Percentiles rank a stretch among this genome's conserved stretches.
phyloP scores from a whole-genome alignment of 306 rosid species.

The Ceratonia siliqua region DNA sequence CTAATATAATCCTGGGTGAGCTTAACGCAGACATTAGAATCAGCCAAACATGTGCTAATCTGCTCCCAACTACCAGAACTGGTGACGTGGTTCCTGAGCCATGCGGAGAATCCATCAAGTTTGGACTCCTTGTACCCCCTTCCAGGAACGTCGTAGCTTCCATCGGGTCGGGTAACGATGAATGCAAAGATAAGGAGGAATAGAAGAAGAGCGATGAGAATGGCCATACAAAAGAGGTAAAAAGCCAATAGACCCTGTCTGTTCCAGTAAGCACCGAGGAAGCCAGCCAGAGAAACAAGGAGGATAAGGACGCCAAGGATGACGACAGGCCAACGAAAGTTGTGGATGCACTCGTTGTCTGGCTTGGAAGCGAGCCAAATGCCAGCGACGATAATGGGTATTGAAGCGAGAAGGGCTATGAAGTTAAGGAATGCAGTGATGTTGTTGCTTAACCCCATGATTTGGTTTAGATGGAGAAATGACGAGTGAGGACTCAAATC shows the following conservation, averaged over 20 bases:
- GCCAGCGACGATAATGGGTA: slow-evolving; percentile 79
- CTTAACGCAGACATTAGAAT: slow-evolving; percentile 56
- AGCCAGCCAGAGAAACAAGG: slow-evolving; percentile 72
- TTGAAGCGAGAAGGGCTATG: slow-evolving; percentile 65
- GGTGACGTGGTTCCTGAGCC: slow-evolving; percentile 69
- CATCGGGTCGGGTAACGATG: slow-evolving; percentile 65
- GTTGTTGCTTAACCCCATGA: slow-evolving; percentile 90
- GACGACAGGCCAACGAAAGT: slow-evolving; percentile 78
- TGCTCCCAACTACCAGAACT: slow-evolving; percentile 58
- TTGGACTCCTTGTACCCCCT: slow-evolving; percentile 58
- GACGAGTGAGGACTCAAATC: too few species aligned
- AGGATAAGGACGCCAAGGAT: slow-evolving; percentile 71
- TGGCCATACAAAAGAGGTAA: slow-evolving; percentile 83
- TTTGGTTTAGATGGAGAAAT: not conserved
- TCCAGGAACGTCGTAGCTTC: slow-evolving; percentile 59
- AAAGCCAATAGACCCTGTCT: slow-evolving; percentile 71
- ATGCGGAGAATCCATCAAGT: slow-evolving; percentile 58
- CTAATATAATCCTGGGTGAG: slow-evolving; percentile 54
- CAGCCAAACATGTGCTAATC: slow-evolving; percentile 73
- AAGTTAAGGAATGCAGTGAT: slow-evolving; percentile 73
- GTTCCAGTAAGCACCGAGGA: slow-evolving; percentile 84
- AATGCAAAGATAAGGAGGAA: slow-evolving; percentile 71
- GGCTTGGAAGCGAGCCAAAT: slow-evolving; percentile 92
- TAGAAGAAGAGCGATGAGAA: slow-evolving; percentile 64
- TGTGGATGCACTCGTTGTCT: slow-evolving; percentile 73